Evolutionary conservation across 192 early-diverging fungal genomes (phyloP).

Genomic region (Backusella morwellensis): DNA sequence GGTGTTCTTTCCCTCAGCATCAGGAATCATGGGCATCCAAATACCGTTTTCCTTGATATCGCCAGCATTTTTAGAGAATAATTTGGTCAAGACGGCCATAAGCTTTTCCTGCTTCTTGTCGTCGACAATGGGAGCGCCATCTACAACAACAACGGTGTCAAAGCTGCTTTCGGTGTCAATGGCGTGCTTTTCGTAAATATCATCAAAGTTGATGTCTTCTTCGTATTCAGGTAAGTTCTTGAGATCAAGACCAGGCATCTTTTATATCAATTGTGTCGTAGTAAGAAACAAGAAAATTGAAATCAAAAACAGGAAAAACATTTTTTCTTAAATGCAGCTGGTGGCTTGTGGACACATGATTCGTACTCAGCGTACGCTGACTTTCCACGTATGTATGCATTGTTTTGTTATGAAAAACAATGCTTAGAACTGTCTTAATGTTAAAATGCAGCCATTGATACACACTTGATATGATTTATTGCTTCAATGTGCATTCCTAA

Average conservation of each 20-base stretch:
- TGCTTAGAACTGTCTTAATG: no score
- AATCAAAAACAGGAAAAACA: neutral
- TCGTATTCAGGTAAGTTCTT: slow-evolving; percentile 65
- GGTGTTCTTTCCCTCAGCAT: slow-evolving; percentile 60
- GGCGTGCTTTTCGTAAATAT: slow-evolving; percentile 78
- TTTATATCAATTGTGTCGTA: neutral
- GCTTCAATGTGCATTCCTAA: no score
- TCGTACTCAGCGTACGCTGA: neutral
- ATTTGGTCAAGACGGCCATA: slow-evolving; percentile 65
- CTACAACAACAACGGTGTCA: slow-evolving; percentile 86
- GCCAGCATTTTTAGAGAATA: slow-evolving; percentile 76
- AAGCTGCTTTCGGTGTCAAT: slow-evolving; percentile 75
- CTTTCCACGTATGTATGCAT: neutral
- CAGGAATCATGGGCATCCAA: slow-evolving; percentile 81
- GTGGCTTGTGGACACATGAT: neutral
- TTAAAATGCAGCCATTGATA: no score
- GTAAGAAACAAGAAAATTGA: no score
- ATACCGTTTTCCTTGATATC: slow-evolving; percentile 81
- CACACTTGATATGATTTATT: no score
- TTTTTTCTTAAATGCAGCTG: neutral
- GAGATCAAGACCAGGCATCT: slow-evolving; percentile 44
- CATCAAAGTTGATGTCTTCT: slow-evolving; percentile 88
- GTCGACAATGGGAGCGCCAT: slow-evolving; percentile 89
- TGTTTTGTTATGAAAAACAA: neutral
- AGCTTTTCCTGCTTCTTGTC: slow-evolving; percentile 85